Percentiles rank a stretch among this genome's conserved stretches.
Conservation (phyloP, 345 rosid genomes). For the Linum lewisii region DNA sequence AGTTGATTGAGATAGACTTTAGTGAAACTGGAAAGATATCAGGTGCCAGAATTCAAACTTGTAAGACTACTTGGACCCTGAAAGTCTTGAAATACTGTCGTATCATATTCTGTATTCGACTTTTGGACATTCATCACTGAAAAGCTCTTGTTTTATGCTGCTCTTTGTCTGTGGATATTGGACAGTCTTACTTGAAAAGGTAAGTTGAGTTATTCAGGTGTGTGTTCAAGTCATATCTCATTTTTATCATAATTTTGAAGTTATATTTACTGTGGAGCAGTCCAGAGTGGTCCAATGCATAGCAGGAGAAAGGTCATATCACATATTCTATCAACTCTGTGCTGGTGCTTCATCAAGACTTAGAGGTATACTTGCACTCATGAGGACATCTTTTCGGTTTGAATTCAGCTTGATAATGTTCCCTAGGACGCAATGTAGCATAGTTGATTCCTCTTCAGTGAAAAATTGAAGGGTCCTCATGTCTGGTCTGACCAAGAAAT, state of each 20-base stretch:
- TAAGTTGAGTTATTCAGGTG: constrained; percentile 21
- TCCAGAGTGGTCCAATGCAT: constrained; percentile 98
- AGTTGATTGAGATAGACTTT: constrained; percentile 89
- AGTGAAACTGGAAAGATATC: constrained; percentile 96
- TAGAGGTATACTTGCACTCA: constrained; percentile 41
- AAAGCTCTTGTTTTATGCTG: constrained; percentile 14
- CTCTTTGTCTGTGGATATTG: constrained; percentile 20
- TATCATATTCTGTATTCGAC: constrained; percentile 5
- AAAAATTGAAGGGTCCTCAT: background rate
- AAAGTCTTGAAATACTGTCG: constrained; percentile 4
- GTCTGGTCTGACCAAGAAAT: background rate
- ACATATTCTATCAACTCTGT: constrained; percentile 97
- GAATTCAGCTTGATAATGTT: background rate
- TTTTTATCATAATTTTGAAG: constrained; percentile 14
- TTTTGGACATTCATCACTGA: constrained; percentile 22
- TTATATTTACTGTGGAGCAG: constrained; percentile 40
- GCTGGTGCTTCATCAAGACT: constrained; percentile 75
- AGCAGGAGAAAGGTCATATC: constrained; percentile 96
- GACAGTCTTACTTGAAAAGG: constrained; percentile 98
- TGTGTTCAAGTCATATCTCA: constrained; percentile 9
- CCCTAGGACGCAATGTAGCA: background rate
- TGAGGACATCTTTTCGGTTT: background rate
- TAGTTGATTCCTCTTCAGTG: background rate
- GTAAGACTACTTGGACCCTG: constrained; percentile 40
- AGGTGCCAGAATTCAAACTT: constrained; percentile 94